Percentiles rank a stretch among this genome's conserved stretches.
Conservation (phyloP, 495 filamentous ascomycete genomes). For the Neurospora cerealis region DNA sequence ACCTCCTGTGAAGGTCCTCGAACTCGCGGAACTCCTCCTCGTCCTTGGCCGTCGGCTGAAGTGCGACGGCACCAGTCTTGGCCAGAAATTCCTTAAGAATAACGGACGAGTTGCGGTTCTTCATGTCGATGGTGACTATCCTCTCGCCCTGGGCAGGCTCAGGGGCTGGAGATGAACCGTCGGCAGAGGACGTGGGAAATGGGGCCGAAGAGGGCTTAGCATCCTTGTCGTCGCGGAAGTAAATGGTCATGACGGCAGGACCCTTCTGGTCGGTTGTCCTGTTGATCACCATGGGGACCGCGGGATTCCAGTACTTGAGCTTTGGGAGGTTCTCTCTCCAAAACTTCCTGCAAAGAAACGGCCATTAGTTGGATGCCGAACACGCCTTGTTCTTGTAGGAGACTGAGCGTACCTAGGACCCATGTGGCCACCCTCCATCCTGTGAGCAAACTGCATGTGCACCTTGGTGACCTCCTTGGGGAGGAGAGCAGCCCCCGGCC, state of each 20-base stretch:
- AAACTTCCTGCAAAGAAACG: conserved; percentile 53
- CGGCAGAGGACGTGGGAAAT: conserved; percentile 16
- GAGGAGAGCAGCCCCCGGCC: conserved; percentile 73
- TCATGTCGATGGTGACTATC: conserved; percentile 51
- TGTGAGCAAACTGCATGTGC: conserved; percentile 67
- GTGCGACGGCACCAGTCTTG: conserved; percentile 54
- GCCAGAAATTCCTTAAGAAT: conserved; percentile 62
- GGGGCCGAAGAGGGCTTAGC: conserved; percentile 14
- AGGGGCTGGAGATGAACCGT: conserved; percentile 28
- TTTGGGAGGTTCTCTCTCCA: conserved; percentile 74
- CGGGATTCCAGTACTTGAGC: conserved; percentile 90
- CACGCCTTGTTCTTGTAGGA: background rate
- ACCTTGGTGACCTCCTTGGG: conserved; percentile 73
- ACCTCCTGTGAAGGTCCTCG: conserved; percentile 43
- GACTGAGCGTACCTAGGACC: conserved; percentile 56
- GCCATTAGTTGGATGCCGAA: background rate
- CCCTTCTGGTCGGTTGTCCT: conserved; percentile 47
- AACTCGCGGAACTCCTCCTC: conserved; percentile 46
- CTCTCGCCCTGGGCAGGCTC: conserved; percentile 33
- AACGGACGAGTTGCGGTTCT: conserved; percentile 43
- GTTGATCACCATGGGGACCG: conserved; percentile 69
- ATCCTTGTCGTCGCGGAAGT: conserved; percentile 43
- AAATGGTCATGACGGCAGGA: conserved; percentile 63
- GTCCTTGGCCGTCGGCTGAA: conserved; percentile 54
- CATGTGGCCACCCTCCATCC: conserved; percentile 58